Conservation (phyloP, 306 rosid species). For the Canavalia gladiata region DNA sequence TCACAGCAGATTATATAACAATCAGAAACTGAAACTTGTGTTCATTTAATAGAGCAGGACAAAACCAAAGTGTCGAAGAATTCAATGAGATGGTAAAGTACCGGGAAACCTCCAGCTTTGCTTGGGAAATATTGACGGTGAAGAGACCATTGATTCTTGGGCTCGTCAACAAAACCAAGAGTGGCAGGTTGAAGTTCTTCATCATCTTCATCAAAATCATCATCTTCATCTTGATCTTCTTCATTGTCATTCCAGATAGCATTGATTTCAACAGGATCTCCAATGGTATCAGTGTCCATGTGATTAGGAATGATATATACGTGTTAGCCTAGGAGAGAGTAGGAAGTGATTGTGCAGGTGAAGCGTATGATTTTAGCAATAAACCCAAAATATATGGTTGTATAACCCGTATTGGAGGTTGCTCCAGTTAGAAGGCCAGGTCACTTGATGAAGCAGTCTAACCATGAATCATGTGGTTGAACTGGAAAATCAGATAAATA, state of each 20-base stretch:
- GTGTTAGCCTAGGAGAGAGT: background rate
- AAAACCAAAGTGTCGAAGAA: background rate
- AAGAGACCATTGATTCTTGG: conserved; percentile 65
- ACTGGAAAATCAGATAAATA: background rate
- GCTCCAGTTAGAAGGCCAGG: background rate
- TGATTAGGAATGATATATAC: background rate
- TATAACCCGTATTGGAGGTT: background rate
- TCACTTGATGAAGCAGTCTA: conserved; percentile 1
- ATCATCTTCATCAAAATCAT: conserved; percentile 51
- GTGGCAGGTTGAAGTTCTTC: conserved; percentile 56
- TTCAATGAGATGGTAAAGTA: conserved; percentile 44
- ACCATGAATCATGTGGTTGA: background rate
- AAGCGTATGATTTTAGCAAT: background rate
- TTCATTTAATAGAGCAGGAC: background rate
- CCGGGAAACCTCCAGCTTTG: conserved; percentile 95
- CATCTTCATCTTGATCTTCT: conserved; percentile 28
- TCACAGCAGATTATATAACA: conserved; percentile 14
- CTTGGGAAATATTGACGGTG: conserved; percentile 75
- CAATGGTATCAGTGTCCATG: conserved; percentile 50
- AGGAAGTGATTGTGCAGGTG: background rate
- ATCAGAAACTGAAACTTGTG: background rate
- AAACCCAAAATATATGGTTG: background rate
- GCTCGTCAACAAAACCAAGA: conserved; percentile 75
- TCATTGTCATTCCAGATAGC: conserved; percentile 53
- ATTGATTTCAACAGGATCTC: conserved; percentile 54